Conservation (phyloP, 2,329 filamentous ascomycete genomes). For the Aurifilum marmelostoma region DNA sequence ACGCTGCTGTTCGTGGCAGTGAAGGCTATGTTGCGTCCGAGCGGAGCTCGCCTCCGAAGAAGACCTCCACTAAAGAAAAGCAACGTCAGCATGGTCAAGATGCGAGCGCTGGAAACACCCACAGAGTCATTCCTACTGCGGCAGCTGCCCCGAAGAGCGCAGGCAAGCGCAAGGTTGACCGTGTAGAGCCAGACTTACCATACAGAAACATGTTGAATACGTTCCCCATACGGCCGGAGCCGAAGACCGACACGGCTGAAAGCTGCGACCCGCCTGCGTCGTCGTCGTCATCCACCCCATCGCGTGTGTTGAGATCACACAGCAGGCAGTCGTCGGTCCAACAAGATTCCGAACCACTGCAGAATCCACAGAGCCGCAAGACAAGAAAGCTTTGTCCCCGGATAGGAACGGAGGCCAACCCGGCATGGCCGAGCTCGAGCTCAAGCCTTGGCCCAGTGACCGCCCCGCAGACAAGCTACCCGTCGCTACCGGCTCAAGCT, state of each 20-base stretch:
- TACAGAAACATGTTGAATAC: conserved; percentile 21
- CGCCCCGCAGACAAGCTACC: not conserved
- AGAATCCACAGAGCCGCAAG: not conserved
- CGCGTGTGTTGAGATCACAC: not conserved
- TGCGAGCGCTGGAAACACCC: not conserved
- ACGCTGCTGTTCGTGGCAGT: not conserved
- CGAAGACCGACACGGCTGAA: conserved; percentile 8
- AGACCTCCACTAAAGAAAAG: not conserved
- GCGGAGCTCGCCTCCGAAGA: not conserved
- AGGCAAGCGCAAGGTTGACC: not conserved
- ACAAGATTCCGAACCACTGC: not conserved
- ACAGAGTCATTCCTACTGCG: not conserved
- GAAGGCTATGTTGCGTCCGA: not conserved
- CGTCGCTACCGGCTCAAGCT: not conserved
- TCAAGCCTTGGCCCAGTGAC: not conserved
- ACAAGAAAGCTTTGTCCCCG: not conserved
- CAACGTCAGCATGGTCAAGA: not conserved
- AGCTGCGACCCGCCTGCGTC: not conserved
- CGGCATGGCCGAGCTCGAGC: not conserved
- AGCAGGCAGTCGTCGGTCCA: not conserved
- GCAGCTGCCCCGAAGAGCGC: not conserved
- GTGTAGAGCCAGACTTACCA: not conserved
- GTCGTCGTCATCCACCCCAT: not conserved
- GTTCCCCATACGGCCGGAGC: conserved; percentile 17
- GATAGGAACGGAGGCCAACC: not conserved